Evolutionary conservation across 495 filamentous ascomycete species (phyloP), one percentile per base, ranked within the genome.

Genomic region (Aspergillus coremiiformis): DNA sequence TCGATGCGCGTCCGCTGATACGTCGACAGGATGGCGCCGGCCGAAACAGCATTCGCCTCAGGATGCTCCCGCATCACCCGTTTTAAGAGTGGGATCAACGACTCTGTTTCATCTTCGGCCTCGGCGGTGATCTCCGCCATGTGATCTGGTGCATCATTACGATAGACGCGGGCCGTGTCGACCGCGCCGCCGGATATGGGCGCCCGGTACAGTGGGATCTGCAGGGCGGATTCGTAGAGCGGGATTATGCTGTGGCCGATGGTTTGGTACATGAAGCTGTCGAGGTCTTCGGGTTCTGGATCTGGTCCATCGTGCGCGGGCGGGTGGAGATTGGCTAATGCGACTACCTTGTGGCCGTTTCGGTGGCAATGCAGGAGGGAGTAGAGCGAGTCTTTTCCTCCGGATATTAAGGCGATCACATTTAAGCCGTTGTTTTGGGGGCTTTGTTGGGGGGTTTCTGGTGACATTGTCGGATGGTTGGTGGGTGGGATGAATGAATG

Each of bases 191-290:
- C 91, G 3, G 56, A 58, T 62, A 97, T 96, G 19, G 78, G 69
- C 43, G 77, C 79, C 12, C 91, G 82, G 65, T 90, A 95, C 1
- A 96, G 74, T 9, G 91, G 91, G 26, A 96, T 70, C 1, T 74
- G 77, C 3, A 96, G 82, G 2, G 87, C 89, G 26, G 78, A 58
- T 52, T 83, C 81, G 65, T 96, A 97, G 17, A 95, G 78, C 5
- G 92, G 93, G 44, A 96, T 85, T 17, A 96, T 69, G 47, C 76
- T 75, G 70, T 96, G 91, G 33, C 93, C 93, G 46, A 94, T 87
- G 1, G 94, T 97, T 73, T 98, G 93, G 77, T 96, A 98, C 93
- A 98, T 97, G 82, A 89, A 96, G 76, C 89, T 95, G 70, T 98
- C 86, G 57, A 93, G 78, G 68, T 94, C 90, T 52, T 83, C 73